Evolutionary conservation across 2,329 filamentous ascomycete species (phyloP).

Genomic region (Sclerotinia minor): DNA sequence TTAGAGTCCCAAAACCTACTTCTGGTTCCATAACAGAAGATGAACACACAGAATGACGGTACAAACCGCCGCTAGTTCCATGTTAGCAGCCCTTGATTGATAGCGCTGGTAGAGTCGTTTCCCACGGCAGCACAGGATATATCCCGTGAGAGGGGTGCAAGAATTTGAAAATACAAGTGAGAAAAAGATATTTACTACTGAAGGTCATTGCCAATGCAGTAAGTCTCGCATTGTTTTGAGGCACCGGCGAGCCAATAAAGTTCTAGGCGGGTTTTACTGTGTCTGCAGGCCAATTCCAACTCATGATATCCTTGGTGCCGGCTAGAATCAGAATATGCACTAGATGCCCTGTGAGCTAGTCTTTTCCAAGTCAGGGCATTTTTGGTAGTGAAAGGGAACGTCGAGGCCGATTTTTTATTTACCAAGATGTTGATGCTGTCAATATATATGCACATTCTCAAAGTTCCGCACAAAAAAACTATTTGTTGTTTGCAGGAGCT

Average conservation of each 20-base stretch:
- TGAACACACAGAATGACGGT: background rate
- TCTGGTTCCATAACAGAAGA: background rate
- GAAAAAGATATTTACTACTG: background rate
- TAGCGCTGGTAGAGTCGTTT: background rate
- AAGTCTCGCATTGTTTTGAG: background rate
- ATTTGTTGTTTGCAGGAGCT: background rate
- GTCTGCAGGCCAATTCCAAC: no score
- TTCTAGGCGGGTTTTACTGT: no score
- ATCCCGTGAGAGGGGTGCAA: background rate
- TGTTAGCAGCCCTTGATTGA: no score
- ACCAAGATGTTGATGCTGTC: background rate
- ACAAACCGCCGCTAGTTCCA: background rate
- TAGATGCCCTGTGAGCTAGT: no score
- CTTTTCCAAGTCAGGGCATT: no score
- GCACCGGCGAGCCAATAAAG: background rate
- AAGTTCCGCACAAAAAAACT: background rate
- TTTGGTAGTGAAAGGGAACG: no score
- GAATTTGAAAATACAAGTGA: background rate
- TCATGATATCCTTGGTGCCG: no score
- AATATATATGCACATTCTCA: background rate
- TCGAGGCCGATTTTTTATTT: background rate
- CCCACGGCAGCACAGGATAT: background rate
- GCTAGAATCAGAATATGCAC: no score
- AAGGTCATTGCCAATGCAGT: background rate
- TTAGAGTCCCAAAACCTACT: background rate